These are phyloP conservation scores for Gynandropsis gynandra DNA, from an alignment of 345 rosid genomes.

Conservation along the genomic window DNA sequence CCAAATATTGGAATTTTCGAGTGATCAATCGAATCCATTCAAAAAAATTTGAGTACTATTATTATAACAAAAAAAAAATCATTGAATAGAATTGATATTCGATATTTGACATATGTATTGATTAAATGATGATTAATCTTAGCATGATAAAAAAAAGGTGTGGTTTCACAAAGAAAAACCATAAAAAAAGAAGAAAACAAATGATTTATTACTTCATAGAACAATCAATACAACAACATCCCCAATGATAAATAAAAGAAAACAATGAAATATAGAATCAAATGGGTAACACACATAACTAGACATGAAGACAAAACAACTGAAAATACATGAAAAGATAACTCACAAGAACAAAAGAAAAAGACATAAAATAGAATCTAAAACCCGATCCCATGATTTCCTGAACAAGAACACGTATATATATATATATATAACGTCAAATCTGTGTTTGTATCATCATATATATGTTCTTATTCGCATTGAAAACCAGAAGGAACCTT, in stretches of 20 bases:
- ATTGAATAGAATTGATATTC: no score
- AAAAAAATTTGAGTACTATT: no score
- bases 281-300: constrained; percentile 5
- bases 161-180: no score
- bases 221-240: constrained; percentile 11
- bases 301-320: background rate
- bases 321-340: background rate
- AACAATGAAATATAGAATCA: background rate
- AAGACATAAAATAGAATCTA: background rate
- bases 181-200: background rate
- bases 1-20: no score
- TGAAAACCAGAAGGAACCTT: constrained; percentile 32
- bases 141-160: no score
- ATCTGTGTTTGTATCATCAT: constrained; percentile 12
- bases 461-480: constrained; percentile 27
- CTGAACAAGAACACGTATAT: background rate
- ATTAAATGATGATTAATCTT: no score
- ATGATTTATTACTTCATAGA: constrained; percentile 15
- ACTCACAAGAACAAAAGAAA: constrained; percentile 11
- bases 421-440: constrained; percentile 8
- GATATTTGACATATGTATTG: no score
- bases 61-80: no score
- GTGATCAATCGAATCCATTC: no score
- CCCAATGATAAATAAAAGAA: constrained; percentile 11
- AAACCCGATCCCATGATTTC: no score